These are phyloP conservation scores for Colletotrichum shisoi DNA, from an alignment of 2,329 filamentous ascomycete species.

Conservation along the genomic window DNA sequence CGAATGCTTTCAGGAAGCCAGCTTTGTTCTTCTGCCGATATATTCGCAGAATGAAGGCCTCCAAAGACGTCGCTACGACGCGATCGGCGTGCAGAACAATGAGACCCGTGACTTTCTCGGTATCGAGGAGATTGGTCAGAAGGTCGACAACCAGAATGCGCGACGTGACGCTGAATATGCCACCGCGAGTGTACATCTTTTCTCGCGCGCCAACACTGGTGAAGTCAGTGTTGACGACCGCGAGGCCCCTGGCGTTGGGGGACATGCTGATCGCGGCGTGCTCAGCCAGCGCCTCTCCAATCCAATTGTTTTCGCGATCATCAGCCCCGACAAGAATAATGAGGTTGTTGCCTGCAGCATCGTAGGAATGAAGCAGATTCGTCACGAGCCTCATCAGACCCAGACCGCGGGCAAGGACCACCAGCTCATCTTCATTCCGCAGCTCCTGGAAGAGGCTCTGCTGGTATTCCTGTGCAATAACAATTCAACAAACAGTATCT, in stretches of 20 bases:
- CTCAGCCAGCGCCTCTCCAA: slow-evolving; percentile 93
- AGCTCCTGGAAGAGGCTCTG: slow-evolving; percentile 93
- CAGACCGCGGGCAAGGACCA: slow-evolving; percentile 88
- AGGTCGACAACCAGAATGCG: slow-evolving; percentile 94
- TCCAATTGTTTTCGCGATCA: slow-evolving; percentile 94
- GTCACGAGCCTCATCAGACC: slow-evolving; percentile 90
- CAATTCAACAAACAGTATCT: slow-evolving; percentile 37
- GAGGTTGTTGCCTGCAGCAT: slow-evolving; percentile 92
- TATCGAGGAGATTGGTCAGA: slow-evolving; percentile 80
- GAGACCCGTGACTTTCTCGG: slow-evolving; percentile 85
- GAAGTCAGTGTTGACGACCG: slow-evolving; percentile 91
- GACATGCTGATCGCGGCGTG: slow-evolving; percentile 90
- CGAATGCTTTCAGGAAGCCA: slow-evolving; percentile 95
- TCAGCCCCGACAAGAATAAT: slow-evolving; percentile 89
- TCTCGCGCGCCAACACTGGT: slow-evolving; percentile 87
- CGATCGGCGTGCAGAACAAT: slow-evolving; percentile 89
- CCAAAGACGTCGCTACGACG: slow-evolving; percentile 83
- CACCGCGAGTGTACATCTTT: slow-evolving; percentile 88
- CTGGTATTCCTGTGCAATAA: slow-evolving; percentile 75
- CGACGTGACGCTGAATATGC: slow-evolving; percentile 95
- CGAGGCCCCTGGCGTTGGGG: slow-evolving; percentile 82
- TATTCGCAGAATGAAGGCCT: slow-evolving; percentile 93
- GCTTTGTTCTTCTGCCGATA: slow-evolving; percentile 93
- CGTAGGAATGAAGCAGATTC: slow-evolving; percentile 96
- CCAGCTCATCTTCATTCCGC: slow-evolving; percentile 88